Evolutionary conservation across 2,329 filamentous ascomycete species (phyloP), one percentile per base, ranked within the genome.

Genomic region (Xylaria hypoxylon): DNA sequence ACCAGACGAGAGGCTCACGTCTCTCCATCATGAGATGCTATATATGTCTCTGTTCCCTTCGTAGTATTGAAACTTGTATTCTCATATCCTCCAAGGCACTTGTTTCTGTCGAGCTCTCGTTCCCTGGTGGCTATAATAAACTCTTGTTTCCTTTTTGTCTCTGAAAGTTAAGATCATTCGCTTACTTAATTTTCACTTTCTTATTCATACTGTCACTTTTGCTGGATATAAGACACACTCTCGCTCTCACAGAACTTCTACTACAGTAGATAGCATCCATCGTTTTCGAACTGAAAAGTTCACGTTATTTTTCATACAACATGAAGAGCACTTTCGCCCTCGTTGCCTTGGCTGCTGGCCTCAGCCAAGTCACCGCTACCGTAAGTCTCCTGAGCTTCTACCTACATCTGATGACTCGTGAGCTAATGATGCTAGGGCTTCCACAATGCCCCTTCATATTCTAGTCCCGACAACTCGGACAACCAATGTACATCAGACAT

Each of bases 401-500:
- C 15, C 31, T 15, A 51, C 15, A 22, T 28, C 6, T 38, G 6
- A 24, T 35, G 17, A 17, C 38, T 33, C 26, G 5, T 48, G 22
- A 31, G 57, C 64, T 70, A 64, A 71, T 45, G 1, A 56, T 19
- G 28, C 7, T 48, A 70, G 68, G 69, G 70, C 57, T 77, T 75
- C 71, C 69, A 73, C 62, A 64, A 67, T 64, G 81, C 82, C 57
- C 73, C 77, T 61, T 77, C 83, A 67, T 96, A 89, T 84, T 83
- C 83, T 55, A 90, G 85, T 78, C 93, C 93, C 13, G 80, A 82
- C 65, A 93, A 92, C 85, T 88, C 86, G 75, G 82, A 93, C 83
- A 96, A 96, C 83, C 80, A 90, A 74, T 97, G 95, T 81, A 88
- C 86, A 65, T 78, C 85, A n/a, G 79, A 89, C 71, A 92, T 96